Base-by-base conservation (phyloP, 345 rosid species). In the Murraya koenigii region DNA sequence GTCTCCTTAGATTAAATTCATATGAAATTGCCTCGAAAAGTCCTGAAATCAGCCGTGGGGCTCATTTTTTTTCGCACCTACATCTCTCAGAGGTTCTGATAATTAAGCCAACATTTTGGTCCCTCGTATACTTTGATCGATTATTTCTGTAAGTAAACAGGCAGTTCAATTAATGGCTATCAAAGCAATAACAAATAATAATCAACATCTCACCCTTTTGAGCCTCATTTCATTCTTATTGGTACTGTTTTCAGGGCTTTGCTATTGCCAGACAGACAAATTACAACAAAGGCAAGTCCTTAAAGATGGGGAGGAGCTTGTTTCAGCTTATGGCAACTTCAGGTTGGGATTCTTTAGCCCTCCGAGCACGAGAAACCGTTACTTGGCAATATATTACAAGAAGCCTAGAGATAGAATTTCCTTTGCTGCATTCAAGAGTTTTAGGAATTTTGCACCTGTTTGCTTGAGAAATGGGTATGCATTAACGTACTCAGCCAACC, bases 401-500 rank as follows among this genome's bases (percentile, higher is more conserved):
- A 25, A 2, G 15, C 11, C 58, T 13, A 15, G 1, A 5, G 38
- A 33, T 17, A 33, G 33, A 14, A 2, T 3, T 14, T 1, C 5
- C 15, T 13, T 10, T 60, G 4, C 20, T 15, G 0, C 8, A 25
- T 3, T 26, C 5, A 0, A 39, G 13, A 0, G 44, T 2, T 0
- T 9, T 9, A 2, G 0, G 13, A 0, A 0, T 0, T 0, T 8
- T 0, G 0, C 0, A 2, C 0, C 0, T 39, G 0, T 39, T 39
- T 39, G 44, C 54, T 14, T 39, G 6, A 1, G 1, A 0, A 22
- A 0, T 22, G 60, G n/a, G 1, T 6, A 20, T 6, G 23, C 1
- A 19, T 8, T 6, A 56, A 4, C 6, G 9, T 1, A 0, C 4
- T 10, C 33, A 26, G 6, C 2, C 4, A 10, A 0, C 19, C 0